These are phyloP conservation scores for Trypanosoma theileri DNA, from an alignment of 208 protist genomes.

Conservation along the genomic window DNA sequence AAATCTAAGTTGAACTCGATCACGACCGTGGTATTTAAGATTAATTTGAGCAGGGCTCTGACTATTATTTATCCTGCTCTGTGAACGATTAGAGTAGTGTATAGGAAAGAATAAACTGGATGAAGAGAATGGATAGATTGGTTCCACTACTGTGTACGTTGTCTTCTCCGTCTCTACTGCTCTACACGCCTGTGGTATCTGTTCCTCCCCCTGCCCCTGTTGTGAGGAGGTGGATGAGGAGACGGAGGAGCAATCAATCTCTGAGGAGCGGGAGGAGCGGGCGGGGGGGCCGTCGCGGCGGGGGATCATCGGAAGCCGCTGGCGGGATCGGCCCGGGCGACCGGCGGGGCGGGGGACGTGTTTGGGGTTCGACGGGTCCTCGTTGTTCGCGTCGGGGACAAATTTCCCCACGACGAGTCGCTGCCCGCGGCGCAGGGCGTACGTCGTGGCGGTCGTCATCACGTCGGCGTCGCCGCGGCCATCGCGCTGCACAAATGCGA, in stretches of 20 bases:
- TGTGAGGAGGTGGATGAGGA: neutral
- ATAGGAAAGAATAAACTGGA: constrained; percentile 80
- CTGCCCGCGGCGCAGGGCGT: constrained; percentile 39
- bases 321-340: neutral
- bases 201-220: neutral
- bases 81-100: constrained; percentile 42
- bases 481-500: constrained; percentile 57
- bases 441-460: constrained; percentile 50
- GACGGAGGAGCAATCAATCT: neutral
- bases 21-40: constrained; percentile 57
- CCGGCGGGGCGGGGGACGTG: constrained; percentile 34
- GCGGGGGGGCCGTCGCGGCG: neutral
- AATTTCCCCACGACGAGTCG: constrained; percentile 72
- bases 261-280: constrained; percentile 11
- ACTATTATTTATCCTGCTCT: constrained; percentile 33
- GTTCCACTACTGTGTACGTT: constrained; percentile 56
- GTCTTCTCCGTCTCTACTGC: constrained; percentile 1
- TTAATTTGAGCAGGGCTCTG: constrained; percentile 65
- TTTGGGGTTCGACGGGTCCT: constrained; percentile 81
- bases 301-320: constrained; percentile 8
- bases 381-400: constrained; percentile 62
- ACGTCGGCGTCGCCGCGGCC: constrained; percentile 52
- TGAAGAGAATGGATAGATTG: constrained; percentile 55
- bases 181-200: neutral
- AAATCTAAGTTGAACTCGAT: constrained; percentile 51